A percentile compares a stretch with the other conserved stretches of the same genome.
phyloP scores from a whole-genome alignment of 2,329 filamentous ascomycete genomes.

The Exophiala bonariae region DNA sequence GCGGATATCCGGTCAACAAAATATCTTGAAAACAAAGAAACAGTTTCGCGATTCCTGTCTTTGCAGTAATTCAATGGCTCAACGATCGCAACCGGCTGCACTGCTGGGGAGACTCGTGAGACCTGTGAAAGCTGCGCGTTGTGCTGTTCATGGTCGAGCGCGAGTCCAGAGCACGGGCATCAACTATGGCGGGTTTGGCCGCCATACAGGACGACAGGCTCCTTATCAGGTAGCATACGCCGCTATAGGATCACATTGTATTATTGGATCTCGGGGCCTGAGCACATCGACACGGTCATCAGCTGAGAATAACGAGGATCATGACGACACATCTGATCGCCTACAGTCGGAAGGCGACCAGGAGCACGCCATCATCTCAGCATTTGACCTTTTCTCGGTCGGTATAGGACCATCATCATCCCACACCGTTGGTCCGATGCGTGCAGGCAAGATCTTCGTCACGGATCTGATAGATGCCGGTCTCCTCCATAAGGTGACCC shows the following conservation, averaged over 20 bases:
- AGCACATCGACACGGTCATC: neutral
- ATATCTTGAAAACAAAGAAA: too few relatives aligned
- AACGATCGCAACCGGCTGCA: neutral
- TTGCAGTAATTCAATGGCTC: neutral
- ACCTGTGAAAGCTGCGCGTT: neutral
- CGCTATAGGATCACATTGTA: neutral
- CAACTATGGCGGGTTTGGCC: neutral
- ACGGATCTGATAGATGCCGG: slow-evolving; percentile 21
- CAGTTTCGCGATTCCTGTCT: too few relatives aligned
- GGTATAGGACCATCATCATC: slow-evolving; percentile 26
- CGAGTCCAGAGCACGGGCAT: neutral
- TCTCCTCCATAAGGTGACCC: slow-evolving; percentile 17
- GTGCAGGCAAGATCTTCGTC: slow-evolving; percentile 26
- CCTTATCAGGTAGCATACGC: neutral
- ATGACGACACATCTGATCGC: slow-evolving; percentile 12
- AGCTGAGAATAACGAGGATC: neutral
- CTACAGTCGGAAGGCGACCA: slow-evolving; percentile 14
- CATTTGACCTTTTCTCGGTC: slow-evolving; percentile 27
- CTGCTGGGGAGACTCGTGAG: neutral
- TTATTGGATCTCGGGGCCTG: neutral
- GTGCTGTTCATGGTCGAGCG: neutral
- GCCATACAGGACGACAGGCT: neutral
- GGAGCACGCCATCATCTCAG: slow-evolving; percentile 26
- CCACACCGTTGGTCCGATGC: slow-evolving; percentile 26
- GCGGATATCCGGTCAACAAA: too few relatives aligned